These are phyloP conservation scores for Coemansia sp. DNA, from an alignment of 192 early-diverging fungal species.

Conservation along the genomic window DNA sequence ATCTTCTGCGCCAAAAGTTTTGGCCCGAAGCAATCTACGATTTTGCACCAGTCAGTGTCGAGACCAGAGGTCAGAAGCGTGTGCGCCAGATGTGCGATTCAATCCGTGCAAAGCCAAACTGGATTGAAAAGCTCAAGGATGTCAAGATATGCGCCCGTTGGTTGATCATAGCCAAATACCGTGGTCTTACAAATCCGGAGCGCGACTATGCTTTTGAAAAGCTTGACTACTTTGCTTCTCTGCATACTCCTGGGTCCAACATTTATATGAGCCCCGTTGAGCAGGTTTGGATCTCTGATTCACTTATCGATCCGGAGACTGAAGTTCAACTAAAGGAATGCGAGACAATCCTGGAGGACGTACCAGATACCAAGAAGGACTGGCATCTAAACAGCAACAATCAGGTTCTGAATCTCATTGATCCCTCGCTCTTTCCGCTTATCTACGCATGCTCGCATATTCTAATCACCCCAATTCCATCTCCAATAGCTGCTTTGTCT, in stretches of 20 bases:
- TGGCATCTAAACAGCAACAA: conserved; percentile 33
- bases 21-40: no score
- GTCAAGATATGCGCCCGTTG: conserved; percentile 4
- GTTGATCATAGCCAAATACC: background rate
- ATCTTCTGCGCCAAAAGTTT: no score
- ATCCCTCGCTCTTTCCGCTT: conserved; percentile 48
- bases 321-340: no score
- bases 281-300: conserved; percentile 18
- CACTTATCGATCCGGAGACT: conserved; percentile 3
- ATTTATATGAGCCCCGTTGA: conserved; percentile 3
- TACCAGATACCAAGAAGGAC: conserved; percentile 18
- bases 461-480: background rate
- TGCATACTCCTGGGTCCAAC: conserved; percentile 1
- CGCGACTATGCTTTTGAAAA: conserved; percentile 24
- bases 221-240: conserved; percentile 3
- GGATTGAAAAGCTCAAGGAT: conserved; percentile 17
- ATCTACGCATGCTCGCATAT: conserved; percentile 7
- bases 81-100: conserved; percentile 12
- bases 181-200: conserved; percentile 18
- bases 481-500: background rate
- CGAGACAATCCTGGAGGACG: conserved; percentile 6
- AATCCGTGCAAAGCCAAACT: conserved; percentile 34
- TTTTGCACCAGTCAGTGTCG: no score
- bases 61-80: no score
- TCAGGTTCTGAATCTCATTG: conserved; percentile 39